Base-by-base conservation (phyloP, 176 grass and related monocot genomes). In the Phoenix dactylifera region DNA sequence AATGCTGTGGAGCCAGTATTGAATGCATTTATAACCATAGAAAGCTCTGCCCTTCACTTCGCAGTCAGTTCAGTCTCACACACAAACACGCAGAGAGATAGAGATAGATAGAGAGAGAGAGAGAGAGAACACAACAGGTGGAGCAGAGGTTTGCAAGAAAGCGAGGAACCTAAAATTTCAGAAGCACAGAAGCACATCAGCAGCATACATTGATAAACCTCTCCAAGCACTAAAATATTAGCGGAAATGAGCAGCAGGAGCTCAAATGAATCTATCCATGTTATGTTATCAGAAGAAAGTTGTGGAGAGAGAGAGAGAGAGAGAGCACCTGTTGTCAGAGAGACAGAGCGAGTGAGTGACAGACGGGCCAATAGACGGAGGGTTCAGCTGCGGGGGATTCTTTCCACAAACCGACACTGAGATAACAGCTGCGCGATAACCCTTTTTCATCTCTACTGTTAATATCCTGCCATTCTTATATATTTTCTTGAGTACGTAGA, bases 21-120 rank as follows among this genome's bases (percentile, higher is more conserved):
- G 70, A 86, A 77, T 77, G 83, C 73, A 55, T 65, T 66, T 55
- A 64, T 60, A 65, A 58, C 76, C 76, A 71, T 84, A 67, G 75
- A 75, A 72, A 61, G 50, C 70, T 63, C n/a, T 39, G 51, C 51
- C 62, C 50, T 66, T 78, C 65, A 25, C 49, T 25, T 66, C 57
- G 67, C 63, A 59, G 53, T 73, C 67, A 44, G 35, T 44, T 44
- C 35, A 44, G 2, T 12, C 35, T 0, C 35, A 14, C 32, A 35
- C 6, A 35, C 32, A 7, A 6, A 10, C 32, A 35, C 1, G 10
- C 1, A 70, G 51, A 28, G 16, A 68, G 49, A 25, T 20, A 20
- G 20, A 20, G 20, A 20, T 20, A 20, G 20, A 20, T 20, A 20
- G 20, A 70, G 51, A 28, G 16, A 68, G 49, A 25, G 64, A 35